These are phyloP conservation scores for Tolypocladium inflatum DNA, from an alignment of 2,329 filamentous ascomycete genomes.

Conservation along the genomic window DNA sequence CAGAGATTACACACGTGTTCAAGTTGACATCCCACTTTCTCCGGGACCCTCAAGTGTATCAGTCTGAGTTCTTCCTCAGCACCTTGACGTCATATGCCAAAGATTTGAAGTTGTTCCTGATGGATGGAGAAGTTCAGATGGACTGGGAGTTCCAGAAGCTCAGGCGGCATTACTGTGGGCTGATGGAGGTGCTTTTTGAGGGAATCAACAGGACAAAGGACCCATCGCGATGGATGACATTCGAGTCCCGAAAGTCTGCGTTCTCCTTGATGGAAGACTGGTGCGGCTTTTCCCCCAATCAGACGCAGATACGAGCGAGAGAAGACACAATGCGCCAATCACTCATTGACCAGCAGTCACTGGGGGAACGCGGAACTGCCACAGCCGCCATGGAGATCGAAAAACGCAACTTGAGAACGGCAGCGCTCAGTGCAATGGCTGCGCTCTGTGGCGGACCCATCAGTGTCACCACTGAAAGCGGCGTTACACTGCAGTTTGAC, in stretches of 20 bases:
- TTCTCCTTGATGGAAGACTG: conserved; percentile 98
- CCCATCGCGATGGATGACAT: conserved; percentile 90
- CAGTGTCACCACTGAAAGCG: conserved; percentile 79
- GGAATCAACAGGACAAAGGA: conserved; percentile 80
- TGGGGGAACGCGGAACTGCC: conserved; percentile 65
- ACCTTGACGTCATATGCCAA: conserved; percentile 86
- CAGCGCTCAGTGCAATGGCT: conserved; percentile 92
- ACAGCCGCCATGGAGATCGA: conserved; percentile 95
- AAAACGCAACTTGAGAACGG: conserved; percentile 82
- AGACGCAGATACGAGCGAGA: conserved; percentile 67
- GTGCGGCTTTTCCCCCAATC: conserved; percentile 95
- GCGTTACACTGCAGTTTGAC: conserved; percentile 83
- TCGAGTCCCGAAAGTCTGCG: conserved; percentile 88
- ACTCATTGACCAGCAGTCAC: conserved; percentile 68
- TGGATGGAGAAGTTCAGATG: conserved; percentile 88
- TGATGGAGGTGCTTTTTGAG: conserved; percentile 89
- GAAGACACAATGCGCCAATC: conserved; percentile 85
- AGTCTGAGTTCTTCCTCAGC: conserved; percentile 82
- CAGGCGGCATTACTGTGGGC: conserved; percentile 83
- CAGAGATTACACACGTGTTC: conserved; percentile 93
- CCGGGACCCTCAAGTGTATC: conserved; percentile 65
- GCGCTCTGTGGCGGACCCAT: conserved; percentile 80
- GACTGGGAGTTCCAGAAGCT: conserved; percentile 92
- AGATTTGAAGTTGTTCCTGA: conserved; percentile 87
- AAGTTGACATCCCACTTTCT: conserved; percentile 88